A percentile compares a stretch with the other conserved stretches of the same genome.
Evolutionary conservation across 352 stramenopile genomes (phyloP).

Genomic region (Pythium myriotylum): DNA sequence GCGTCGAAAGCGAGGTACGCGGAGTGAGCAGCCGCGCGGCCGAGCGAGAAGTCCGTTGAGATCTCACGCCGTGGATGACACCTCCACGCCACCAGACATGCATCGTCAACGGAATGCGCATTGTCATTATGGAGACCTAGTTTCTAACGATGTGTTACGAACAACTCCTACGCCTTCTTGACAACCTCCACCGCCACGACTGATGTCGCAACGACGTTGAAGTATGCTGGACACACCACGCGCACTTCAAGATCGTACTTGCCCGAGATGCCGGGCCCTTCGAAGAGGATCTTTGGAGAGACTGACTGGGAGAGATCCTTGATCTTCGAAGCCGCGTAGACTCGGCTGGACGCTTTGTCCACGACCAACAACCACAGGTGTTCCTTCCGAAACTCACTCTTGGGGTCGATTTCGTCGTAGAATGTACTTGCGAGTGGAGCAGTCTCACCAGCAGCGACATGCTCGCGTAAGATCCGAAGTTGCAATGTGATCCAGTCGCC

Average conservation of each 20-base stretch:
- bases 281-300: constrained; percentile 57
- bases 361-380: constrained; percentile 73
- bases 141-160: not conserved
- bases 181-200: constrained; percentile 42
- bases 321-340: constrained; percentile 76
- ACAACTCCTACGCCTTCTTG: constrained; percentile 14
- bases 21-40: too few relatives aligned
- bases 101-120: too few relatives aligned
- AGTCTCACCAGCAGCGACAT: constrained; percentile 41
- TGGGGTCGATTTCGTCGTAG: constrained; percentile 71
- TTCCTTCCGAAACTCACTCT: constrained; percentile 73
- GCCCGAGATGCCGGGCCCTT: constrained; percentile 60
- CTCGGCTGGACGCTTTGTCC: constrained; percentile 54
- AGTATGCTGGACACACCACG: constrained; percentile 63
- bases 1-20: not conserved
- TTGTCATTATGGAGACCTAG: too few relatives aligned
- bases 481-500: constrained; percentile 81
- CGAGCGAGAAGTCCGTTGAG: too few relatives aligned
- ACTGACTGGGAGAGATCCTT: constrained; percentile 57
- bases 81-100: too few relatives aligned
- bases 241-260: constrained; percentile 81
- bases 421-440: constrained; percentile 65
- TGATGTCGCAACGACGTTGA: constrained; percentile 53
- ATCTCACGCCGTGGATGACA: too few relatives aligned
- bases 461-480: constrained; percentile 50